Base-by-base conservation (phyloP, 1,284 basidiomycete species). In the Malassezia japonica region DNA sequence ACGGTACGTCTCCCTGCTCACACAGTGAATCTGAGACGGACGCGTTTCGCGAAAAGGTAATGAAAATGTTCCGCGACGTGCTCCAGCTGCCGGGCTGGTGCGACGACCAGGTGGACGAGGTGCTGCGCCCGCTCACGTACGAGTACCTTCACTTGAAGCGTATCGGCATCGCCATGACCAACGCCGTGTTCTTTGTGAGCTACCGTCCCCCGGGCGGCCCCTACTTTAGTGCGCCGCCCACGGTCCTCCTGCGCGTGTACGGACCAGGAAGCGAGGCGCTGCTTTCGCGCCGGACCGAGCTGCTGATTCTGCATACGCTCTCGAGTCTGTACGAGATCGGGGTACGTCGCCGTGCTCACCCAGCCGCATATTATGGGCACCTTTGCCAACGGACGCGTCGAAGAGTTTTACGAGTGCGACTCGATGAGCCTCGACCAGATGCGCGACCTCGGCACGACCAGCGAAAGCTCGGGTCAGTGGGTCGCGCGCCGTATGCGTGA, bases 251-350 rank as follows among this genome's bases (percentile, higher is more conserved):
- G 31, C 62, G 69, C 10, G 64, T 72, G 40, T 72, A 72, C 25
- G 69, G 69, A n/a, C 48, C 48, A 23, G 62, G 61, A 9, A 67
- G 62, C 21, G 67, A 67, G 44, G 64, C 61, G 3, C 55, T 72
- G 2, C 57, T 72, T 1, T 67, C 65, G 20, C 55, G 69, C 13
- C 56, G 69, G 21, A 61, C 63, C 3, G 69, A 72, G 50, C 56
- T 72, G 15, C 60, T 72, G 34, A 70, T 72, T 47, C 51, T 72
- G 12, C 69, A 72, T 36, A 72, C 69, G 6, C 46, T 72, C 16
- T 68, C 65, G 6, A 67, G 64, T 42, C 57, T 72, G 13, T 72
- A 72, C 53, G 66, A 70, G 41, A 72, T 72, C 27, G 69, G 69
- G n/a, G n/a, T n/a, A n/a, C n/a, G n/a, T n/a, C n/a, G n/a, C n/a